These are phyloP conservation scores for Omphalea diandra DNA, from an alignment of 441 rosid genomes.

Conservation along the genomic window DNA sequence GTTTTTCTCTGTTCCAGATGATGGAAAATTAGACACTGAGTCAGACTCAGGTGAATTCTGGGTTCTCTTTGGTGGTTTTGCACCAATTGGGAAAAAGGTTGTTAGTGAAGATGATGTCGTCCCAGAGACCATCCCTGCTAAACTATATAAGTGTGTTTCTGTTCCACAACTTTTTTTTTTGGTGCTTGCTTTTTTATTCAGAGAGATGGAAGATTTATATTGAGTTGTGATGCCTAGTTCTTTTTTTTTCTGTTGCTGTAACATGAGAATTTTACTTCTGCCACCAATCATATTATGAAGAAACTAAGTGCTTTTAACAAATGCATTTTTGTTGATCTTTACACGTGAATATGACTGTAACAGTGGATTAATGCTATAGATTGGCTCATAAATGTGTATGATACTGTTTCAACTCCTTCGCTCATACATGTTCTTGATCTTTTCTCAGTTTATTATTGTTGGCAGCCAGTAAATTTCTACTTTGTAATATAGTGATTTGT, in stretches of 20 bases:
- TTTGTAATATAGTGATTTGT: neutral
- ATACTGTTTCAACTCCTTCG: constrained; percentile 1
- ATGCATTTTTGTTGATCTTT: neutral
- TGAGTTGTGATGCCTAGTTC: neutral
- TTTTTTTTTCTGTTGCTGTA: neutral
- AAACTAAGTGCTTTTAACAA: neutral
- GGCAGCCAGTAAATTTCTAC: neutral
- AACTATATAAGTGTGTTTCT: constrained; percentile 62
- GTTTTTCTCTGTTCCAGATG: constrained; percentile 52
- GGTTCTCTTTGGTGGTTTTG: constrained; percentile 99
- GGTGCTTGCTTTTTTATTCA: neutral
- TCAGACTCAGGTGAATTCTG: constrained; percentile 99
- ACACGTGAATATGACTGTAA: neutral
- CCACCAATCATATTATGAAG: neutral
- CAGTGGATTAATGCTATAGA: neutral
- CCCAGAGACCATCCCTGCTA: constrained; percentile 71
- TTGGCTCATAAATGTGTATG: neutral
- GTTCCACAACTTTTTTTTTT: constrained; percentile 17
- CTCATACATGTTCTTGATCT: neutral
- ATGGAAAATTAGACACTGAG: constrained; percentile 95
- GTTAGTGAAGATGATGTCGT: constrained; percentile 70
- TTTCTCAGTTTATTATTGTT: neutral
- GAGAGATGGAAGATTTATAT: neutral
- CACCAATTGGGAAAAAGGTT: constrained; percentile 94
- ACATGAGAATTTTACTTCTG: neutral